phyloP scores from a whole-genome alignment of 2,329 filamentous ascomycete species.

The Paramyrothecium roridum region DNA sequence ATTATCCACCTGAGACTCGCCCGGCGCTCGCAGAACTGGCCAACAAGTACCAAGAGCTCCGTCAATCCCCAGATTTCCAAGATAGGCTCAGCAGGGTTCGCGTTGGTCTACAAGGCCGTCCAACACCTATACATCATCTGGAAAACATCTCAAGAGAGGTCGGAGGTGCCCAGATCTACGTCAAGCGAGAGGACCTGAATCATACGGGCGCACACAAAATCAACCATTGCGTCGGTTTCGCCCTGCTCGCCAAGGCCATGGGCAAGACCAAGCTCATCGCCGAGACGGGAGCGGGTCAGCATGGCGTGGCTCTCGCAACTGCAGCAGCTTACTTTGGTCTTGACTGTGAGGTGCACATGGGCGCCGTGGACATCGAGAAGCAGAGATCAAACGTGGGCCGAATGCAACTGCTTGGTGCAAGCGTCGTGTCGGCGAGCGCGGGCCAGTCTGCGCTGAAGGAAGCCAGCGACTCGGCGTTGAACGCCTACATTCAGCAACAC shows the following conservation, averaged over 20 bases:
- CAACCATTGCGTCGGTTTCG: slow-evolving; percentile 88
- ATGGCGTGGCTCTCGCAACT: slow-evolving; percentile 88
- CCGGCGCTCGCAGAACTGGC: slow-evolving; percentile 1
- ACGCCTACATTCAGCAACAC: slow-evolving; percentile 81
- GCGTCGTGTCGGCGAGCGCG: slow-evolving; percentile 80
- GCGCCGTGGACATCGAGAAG: slow-evolving; percentile 76
- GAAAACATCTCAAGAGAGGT: slow-evolving; percentile 71
- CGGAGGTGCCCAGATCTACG: slow-evolving; percentile 84
- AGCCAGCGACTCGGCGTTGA: slow-evolving; percentile 84
- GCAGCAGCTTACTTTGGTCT: slow-evolving; percentile 70
- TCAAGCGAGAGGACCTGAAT: slow-evolving; percentile 91
- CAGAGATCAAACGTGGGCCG: slow-evolving; percentile 93
- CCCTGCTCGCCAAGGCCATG: slow-evolving; percentile 72
- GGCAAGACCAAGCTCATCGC: slow-evolving; percentile 92
- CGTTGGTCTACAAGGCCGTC: slow-evolving; percentile 50
- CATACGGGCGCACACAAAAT: slow-evolving; percentile 95
- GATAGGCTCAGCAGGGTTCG: neutral
- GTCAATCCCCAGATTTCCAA: neutral
- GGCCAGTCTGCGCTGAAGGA: slow-evolving; percentile 72
- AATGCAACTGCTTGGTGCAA: slow-evolving; percentile 85
- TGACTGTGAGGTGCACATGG: slow-evolving; percentile 94
- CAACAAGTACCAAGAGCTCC: slow-evolving; percentile 1
- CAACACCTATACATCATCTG: slow-evolving; percentile 61
- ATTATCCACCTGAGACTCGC: slow-evolving; percentile 1
- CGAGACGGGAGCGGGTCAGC: slow-evolving; percentile 88